Percentiles rank a stretch among this genome's conserved stretches.
Conservation (phyloP, 148 eudicot genomes). For the Pharnaceum exiguum region DNA sequence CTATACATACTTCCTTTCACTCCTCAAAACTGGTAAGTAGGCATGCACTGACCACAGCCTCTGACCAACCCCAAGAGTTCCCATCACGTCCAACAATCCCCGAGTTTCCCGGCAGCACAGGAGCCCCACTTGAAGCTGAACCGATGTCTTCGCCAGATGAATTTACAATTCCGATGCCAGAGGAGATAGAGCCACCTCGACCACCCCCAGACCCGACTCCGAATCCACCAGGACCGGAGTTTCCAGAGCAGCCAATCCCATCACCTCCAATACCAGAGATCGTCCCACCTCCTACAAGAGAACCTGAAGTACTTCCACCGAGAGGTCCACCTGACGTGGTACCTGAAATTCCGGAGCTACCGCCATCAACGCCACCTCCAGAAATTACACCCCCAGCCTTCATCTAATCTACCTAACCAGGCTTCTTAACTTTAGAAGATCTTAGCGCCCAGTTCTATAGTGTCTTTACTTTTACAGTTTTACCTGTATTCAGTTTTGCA, state of each 20-base stretch:
- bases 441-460: too few species aligned
- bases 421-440: too few species aligned
- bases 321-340: slow-evolving; percentile 21
- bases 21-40: too few species aligned
- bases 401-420: too few species aligned
- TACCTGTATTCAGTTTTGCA: too few species aligned
- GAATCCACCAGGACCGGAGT: slow-evolving; percentile 12
- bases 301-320: slow-evolving; percentile 5
- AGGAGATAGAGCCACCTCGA: not conserved
- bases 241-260: slow-evolving; percentile 16
- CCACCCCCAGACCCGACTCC: slow-evolving; percentile 11
- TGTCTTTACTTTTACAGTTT: too few species aligned
- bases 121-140: slow-evolving; percentile 6
- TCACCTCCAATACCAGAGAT: slow-evolving; percentile 27
- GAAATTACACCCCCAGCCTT: slow-evolving; percentile 14
- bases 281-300: slow-evolving; percentile 10
- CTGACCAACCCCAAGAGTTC: slow-evolving; percentile 14
- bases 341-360: slow-evolving; percentile 12
- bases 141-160: slow-evolving; percentile 6
- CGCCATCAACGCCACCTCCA: slow-evolving; percentile 16
- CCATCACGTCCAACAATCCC: slow-evolving; percentile 10
- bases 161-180: slow-evolving; percentile 3
- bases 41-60: not conserved
- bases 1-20: slow-evolving; percentile 1
- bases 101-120: slow-evolving; percentile 6